Base-by-base conservation (phyloP, 2,329 filamentous ascomycete genomes). In the Emericellopsis cladophorae region DNA sequence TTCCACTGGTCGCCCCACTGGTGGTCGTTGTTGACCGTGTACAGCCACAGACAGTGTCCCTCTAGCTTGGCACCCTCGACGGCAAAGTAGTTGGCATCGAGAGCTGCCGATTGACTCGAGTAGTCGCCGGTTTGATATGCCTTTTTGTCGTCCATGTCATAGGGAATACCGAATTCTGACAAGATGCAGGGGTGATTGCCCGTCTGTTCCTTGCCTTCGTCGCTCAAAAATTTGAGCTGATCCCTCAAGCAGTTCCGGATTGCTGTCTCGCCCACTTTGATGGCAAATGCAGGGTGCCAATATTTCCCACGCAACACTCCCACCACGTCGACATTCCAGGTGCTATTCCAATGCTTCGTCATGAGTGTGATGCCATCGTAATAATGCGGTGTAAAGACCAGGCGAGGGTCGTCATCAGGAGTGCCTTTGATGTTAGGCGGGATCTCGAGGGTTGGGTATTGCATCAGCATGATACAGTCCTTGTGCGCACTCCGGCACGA, bases 341-440 rank as follows among this genome's bases (percentile, higher is more conserved):
- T 79, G 32, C 89, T 83, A 56, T 96, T 98, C 92, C 92, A 98
- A 59, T 95, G 94, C 64, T 98, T 98, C 11, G 87, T 96, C 74
- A 98, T 84, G 4, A 98, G 70, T 0, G 92, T 98, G 42, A 98
- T 83, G 10, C 92, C 92, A 51, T 98, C 92, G 59, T 98, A 98
- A 57, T 86, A 98, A 61, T 98, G 92, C 2, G 89, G 87, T 9
- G 92, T 82, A 58, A 95, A 96, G 3, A 89, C 84, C 74, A 96
- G 82, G 46, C 81, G 85, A 4, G 79, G 79, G 50, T 98, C 89
- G 51, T 96, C 89, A 54, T 96, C 90, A 23, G 72, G 66, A 0
- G 89, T 95, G 11, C 80, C 89, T 58, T 92, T 94, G 56, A 96
- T 82, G 36, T 70, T 69, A 0, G 93, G 92, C 1, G 92, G 92